A percentile compares a stretch with the other conserved stretches of the same genome.
Conservation (phyloP, 345 rosid species). For the Salix exigua region DNA sequence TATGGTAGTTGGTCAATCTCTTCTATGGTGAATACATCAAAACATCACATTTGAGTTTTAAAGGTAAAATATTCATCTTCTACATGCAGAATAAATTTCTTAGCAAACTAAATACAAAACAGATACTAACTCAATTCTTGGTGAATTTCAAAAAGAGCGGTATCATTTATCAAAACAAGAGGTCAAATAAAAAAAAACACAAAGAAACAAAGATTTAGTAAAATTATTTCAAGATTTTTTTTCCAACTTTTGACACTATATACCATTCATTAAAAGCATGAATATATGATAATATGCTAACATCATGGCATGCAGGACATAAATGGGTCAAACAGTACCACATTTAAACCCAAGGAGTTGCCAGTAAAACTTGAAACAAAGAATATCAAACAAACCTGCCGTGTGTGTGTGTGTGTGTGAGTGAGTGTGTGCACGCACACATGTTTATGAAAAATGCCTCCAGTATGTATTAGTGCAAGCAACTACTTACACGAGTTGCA, state of each 20-base stretch:
- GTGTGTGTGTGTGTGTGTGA: neutral
- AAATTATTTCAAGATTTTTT: neutral
- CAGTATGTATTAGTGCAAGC: neutral
- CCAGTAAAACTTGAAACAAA: neutral
- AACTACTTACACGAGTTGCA: conserved; percentile 70
- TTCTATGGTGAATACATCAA: neutral
- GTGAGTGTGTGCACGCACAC: neutral
- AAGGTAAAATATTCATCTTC: neutral
- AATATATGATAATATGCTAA: neutral
- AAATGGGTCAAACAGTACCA: neutral
- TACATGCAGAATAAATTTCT: neutral
- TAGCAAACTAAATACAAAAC: neutral
- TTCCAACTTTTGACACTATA: neutral
- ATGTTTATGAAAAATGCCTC: neutral
- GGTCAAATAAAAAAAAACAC: neutral
- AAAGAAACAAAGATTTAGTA: neutral
- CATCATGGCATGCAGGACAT: neutral
- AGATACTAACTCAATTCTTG: neutral
- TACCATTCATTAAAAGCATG: neutral
- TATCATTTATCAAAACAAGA: neutral
- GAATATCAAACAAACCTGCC: neutral
- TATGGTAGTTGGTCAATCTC: neutral
- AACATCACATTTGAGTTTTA: neutral
- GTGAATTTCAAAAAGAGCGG: neutral
- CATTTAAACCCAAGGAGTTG: neutral